Percentiles rank a stretch among this genome's conserved stretches.
Evolutionary conservation across 805 yeast species (phyloP).

Genomic region (Candida piceae): DNA sequence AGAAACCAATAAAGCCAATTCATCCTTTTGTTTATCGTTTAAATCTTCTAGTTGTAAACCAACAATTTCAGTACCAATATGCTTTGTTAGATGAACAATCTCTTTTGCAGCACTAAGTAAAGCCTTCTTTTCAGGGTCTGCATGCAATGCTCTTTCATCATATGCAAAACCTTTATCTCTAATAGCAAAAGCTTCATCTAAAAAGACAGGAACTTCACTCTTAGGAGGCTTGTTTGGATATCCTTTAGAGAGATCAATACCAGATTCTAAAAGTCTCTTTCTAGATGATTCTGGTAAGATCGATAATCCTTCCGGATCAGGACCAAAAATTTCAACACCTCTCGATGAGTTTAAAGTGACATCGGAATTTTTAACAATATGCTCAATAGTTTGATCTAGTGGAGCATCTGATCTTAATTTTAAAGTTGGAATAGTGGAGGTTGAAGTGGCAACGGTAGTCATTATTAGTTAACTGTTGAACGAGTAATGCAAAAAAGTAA

Average conservation of each 20-base stretch:
- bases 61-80: slow-evolving; percentile 45
- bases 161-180: slow-evolving; percentile 33
- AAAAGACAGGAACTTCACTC: slow-evolving; percentile 31
- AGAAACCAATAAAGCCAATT: slow-evolving; percentile 42
- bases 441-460: not conserved
- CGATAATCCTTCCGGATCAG: slow-evolving; percentile 21
- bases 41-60: slow-evolving; percentile 42
- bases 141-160: slow-evolving; percentile 31
- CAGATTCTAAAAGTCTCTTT: slow-evolving; percentile 31
- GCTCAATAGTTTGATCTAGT: slow-evolving; percentile 19
- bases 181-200: slow-evolving; percentile 36
- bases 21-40: slow-evolving; percentile 40
- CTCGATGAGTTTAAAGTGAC: slow-evolving; percentile 9
- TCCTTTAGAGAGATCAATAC: slow-evolving; percentile 34
- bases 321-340: slow-evolving; percentile 10
- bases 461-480: not conserved
- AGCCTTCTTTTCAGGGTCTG: slow-evolving; percentile 40
- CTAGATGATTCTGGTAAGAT: slow-evolving; percentile 25
- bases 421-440: slow-evolving; percentile 5
- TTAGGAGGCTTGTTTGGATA: slow-evolving; percentile 35
- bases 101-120: slow-evolving; percentile 36
- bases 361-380: slow-evolving; percentile 14
- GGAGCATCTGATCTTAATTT: slow-evolving; percentile 11
- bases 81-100: slow-evolving; percentile 39
- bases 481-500: no score